These are phyloP conservation scores for Phaeotremella fagi DNA, from an alignment of 768 basidiomycete genomes.

Conservation along the genomic window DNA sequence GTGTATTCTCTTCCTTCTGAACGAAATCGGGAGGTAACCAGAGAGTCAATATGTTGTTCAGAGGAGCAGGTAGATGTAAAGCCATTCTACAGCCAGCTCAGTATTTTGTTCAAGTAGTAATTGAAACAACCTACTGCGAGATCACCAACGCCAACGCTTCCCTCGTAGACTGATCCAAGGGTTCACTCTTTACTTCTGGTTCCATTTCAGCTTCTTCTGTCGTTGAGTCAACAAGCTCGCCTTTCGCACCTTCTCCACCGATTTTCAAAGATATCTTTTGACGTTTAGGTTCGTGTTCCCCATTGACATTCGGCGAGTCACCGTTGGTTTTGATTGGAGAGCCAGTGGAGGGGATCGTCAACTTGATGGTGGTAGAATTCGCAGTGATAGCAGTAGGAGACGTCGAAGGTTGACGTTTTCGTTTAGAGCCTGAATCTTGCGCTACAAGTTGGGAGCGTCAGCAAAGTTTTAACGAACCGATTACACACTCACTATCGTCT, in stretches of 20 bases:
- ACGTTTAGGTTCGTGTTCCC: conserved; percentile 2
- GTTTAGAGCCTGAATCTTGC: conserved; percentile 13
- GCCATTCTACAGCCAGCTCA: conserved; percentile 29
- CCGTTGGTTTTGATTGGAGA: not conserved
- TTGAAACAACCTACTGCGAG: conserved; percentile 15
- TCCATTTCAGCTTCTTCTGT: not conserved
- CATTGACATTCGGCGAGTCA: not conserved
- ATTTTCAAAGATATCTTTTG: conserved; percentile 9
- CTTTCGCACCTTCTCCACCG: not conserved
- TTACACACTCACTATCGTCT: not conserved
- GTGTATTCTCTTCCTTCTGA: conserved; percentile 34
- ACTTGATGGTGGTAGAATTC: not conserved
- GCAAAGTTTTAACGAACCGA: not conserved
- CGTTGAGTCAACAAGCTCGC: not conserved
- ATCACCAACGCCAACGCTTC: conserved; percentile 27
- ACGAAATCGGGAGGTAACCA: conserved; percentile 31
- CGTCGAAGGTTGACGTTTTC: conserved; percentile 13
- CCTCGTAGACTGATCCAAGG: conserved; percentile 5
- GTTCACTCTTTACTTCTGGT: not conserved
- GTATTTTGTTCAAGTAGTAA: too few relatives aligned
- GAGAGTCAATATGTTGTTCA: conserved; percentile 25
- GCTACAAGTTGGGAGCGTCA: too few relatives aligned
- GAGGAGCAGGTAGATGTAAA: conserved; percentile 21
- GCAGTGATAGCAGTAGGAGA: not conserved
- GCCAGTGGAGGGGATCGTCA: not conserved